Evolutionary conservation across 176 grass and related monocot genomes (phyloP).

Genomic region (Musa acuminata): DNA sequence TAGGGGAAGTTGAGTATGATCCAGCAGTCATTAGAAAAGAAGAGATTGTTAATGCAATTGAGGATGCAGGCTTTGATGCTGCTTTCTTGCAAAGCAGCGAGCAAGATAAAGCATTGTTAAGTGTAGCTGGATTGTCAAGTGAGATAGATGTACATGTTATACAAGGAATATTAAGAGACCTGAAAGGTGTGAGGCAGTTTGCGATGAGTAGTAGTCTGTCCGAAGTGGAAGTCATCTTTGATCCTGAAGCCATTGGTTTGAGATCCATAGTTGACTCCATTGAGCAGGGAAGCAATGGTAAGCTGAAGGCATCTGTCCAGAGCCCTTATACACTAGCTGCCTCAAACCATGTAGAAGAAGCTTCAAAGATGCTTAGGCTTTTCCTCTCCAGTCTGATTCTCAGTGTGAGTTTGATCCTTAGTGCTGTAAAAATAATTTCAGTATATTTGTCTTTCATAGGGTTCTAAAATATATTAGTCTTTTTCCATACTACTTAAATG

Average conservation of each 20-base stretch:
- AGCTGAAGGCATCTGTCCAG: conserved; percentile 51
- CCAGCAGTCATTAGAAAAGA: conserved; percentile 33
- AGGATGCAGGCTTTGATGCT: conserved; percentile 97
- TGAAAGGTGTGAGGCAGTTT: conserved; percentile 52
- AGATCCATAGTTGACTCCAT: conserved; percentile 76
- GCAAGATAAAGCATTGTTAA: conserved; percentile 71
- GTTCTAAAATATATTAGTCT: background rate
- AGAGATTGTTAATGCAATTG: conserved; percentile 70
- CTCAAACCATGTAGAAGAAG: conserved; percentile 77
- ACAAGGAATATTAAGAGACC: conserved; percentile 44
- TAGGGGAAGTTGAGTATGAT: conserved; percentile 71
- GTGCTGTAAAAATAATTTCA: background rate
- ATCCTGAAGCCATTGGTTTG: conserved; percentile 66
- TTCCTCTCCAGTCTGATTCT: conserved; percentile 73
- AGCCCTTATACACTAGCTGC: conserved; percentile 69
- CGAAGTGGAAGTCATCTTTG: conserved; percentile 70
- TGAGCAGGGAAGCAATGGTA: conserved; percentile 52
- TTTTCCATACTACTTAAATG: background rate
- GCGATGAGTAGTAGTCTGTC: conserved; percentile 36
- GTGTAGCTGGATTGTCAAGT: conserved; percentile 38
- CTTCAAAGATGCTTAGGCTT: conserved; percentile 82
- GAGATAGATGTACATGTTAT: conserved; percentile 45
- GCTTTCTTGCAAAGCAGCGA: conserved; percentile 78
- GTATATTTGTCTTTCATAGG: background rate
- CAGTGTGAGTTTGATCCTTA: conserved; percentile 56